Percentiles rank a stretch among this genome's conserved stretches.
phyloP scores from a whole-genome alignment of 352 stramenopile genomes.

The Thalassiosira mediterranea region DNA sequence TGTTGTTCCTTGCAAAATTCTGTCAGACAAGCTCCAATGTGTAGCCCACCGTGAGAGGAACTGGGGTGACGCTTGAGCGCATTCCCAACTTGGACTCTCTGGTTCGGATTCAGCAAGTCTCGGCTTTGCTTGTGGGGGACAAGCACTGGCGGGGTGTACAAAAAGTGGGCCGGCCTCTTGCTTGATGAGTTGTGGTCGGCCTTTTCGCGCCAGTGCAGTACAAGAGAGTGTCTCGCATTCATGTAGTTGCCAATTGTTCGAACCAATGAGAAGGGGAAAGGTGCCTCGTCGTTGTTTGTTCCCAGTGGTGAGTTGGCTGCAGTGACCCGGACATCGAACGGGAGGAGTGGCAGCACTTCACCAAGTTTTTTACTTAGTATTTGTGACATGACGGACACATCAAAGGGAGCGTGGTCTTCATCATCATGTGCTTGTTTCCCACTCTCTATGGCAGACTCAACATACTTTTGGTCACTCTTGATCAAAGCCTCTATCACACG shows the following conservation, averaged over 20 bases:
- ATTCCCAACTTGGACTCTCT: constrained; percentile 26
- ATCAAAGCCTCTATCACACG: constrained; percentile 76
- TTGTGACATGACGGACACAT: constrained; percentile 59
- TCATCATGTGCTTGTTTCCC: constrained; percentile 33
- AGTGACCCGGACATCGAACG: constrained; percentile 80
- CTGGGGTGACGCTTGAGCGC: constrained; percentile 35
- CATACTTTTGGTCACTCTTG: constrained; percentile 68
- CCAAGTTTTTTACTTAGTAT: constrained; percentile 67
- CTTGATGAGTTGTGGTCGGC: constrained; percentile 9
- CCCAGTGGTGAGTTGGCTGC: constrained; percentile 54
- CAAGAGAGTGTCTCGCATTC: constrained; percentile 67
- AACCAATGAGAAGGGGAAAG: constrained; percentile 80
- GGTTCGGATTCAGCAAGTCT: constrained; percentile 50
- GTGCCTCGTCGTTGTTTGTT: constrained; percentile 65
- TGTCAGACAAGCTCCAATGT: constrained; percentile 77
- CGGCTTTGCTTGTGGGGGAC: constrained; percentile 57
- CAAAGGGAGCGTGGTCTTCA: constrained; percentile 44
- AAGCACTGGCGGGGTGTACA: constrained; percentile 63
- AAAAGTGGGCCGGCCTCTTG: constrained; percentile 37
- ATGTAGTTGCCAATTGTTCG: constrained; percentile 83
- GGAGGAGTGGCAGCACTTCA: constrained; percentile 64
- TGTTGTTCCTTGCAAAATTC: constrained; percentile 86
- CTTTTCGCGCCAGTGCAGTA: constrained; percentile 74
- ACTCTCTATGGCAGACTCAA: constrained; percentile 59
- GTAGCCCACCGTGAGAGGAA: constrained; percentile 56